These are phyloP conservation scores for Scheffersomyces segobiensis DNA, from an alignment of 1,139 yeast genomes.

Conservation along the genomic window DNA sequence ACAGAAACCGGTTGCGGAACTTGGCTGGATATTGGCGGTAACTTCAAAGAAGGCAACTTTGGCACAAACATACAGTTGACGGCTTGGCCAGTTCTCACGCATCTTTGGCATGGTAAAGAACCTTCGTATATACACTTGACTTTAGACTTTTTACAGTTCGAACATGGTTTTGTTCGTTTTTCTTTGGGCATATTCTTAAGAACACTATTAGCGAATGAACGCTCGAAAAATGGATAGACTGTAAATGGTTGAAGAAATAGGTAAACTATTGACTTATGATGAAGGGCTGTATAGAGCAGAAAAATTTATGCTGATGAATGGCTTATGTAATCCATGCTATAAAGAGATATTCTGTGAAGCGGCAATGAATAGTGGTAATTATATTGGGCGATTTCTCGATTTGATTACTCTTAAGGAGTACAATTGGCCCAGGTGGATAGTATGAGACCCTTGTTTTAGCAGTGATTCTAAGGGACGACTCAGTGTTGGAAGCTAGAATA, in stretches of 20 bases:
- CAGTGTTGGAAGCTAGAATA: too few relatives aligned
- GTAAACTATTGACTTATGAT: neutral
- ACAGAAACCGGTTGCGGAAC: conserved; percentile 1
- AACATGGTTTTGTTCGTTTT: conserved; percentile 60
- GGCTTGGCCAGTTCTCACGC: conserved; percentile 49
- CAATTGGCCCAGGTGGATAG: neutral
- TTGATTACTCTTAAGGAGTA: neutral
- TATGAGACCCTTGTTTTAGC: neutral
- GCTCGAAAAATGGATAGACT: neutral
- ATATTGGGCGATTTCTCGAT: neutral
- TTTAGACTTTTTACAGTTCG: conserved; percentile 62
- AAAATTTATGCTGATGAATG: neutral
- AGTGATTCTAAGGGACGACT: too few relatives aligned
- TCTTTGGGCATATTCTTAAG: conserved; percentile 34
- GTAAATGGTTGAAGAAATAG: neutral
- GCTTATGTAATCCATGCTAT: neutral
- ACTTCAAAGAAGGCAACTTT: conserved; percentile 49
- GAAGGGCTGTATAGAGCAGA: neutral
- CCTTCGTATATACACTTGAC: conserved; percentile 57
- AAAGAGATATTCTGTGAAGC: neutral
- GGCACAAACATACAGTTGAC: conserved; percentile 55
- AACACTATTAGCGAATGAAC: neutral
- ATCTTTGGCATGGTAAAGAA: conserved; percentile 58
- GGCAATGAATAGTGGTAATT: neutral
- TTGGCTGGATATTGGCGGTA: conserved; percentile 27